A percentile compares a stretch with the other conserved stretches of the same genome.
Evolutionary conservation across 2,329 filamentous ascomycete genomes (phyloP).

Genomic region (Dendryphion nanum): DNA sequence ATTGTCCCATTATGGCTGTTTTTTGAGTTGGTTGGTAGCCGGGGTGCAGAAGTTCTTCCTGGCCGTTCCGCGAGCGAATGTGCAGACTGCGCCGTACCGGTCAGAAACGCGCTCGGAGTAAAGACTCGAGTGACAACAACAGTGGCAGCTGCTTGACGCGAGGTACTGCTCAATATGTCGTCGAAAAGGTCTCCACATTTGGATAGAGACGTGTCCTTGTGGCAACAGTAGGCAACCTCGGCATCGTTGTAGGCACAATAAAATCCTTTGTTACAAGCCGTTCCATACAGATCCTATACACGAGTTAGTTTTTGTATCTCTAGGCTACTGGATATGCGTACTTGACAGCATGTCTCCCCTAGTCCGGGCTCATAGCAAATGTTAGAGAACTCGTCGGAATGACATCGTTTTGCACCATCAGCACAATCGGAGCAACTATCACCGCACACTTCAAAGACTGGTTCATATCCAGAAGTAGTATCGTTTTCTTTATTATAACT

Average conservation of each 20-base stretch:
- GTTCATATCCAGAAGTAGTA: conserved; percentile 6
- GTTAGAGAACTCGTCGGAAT: conserved; percentile 3
- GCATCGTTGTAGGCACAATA: conserved; percentile 12
- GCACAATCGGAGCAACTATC: conserved; percentile 7
- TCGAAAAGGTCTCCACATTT: conserved; percentile 11
- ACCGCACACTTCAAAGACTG: conserved; percentile 9
- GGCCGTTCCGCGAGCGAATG: no score
- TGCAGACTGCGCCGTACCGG: no score
- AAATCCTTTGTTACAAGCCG: conserved; percentile 8
- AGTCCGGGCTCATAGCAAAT: conserved; percentile 12
- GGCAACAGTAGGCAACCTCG: conserved; percentile 11
- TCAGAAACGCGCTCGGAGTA: conserved; percentile 2
- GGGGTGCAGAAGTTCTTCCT: no score
- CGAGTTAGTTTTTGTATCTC: not conserved
- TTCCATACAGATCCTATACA: conserved; percentile 2
- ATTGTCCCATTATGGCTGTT: no score
- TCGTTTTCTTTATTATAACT: conserved; percentile 4
- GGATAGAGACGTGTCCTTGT: conserved; percentile 6
- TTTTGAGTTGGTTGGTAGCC: not conserved
- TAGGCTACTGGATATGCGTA: conserved; percentile 7
- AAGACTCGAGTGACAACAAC: conserved; percentile 5
- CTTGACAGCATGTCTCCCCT: conserved; percentile 14
- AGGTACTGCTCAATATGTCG: conserved; percentile 1
- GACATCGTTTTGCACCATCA: conserved; percentile 8
- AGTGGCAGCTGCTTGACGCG: not conserved